These are phyloP conservation scores for Cyclotella baltica DNA, from an alignment of 108 stramenopile species.

Conservation along the genomic window DNA sequence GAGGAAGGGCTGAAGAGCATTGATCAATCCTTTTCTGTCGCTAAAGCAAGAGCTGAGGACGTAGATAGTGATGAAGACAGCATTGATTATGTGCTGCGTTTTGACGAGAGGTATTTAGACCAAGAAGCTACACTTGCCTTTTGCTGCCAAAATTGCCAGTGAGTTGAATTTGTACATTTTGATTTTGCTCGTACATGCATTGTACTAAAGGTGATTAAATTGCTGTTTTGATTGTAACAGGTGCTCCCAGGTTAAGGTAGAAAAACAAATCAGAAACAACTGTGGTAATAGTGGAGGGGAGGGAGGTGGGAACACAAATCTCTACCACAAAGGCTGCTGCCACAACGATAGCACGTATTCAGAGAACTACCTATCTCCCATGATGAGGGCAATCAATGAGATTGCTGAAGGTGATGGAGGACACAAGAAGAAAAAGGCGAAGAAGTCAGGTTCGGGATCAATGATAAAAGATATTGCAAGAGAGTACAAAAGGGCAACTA, in stretches of 20 bases:
- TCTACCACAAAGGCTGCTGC: conserved; percentile 42
- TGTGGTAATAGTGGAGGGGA: conserved; percentile 24
- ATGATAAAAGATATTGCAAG: background rate
- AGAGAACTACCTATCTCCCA: conserved; percentile 26
- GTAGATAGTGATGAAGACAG: conserved; percentile 6
- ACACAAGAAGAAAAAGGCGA: background rate
- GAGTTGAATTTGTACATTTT: background rate
- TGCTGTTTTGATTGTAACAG: background rate
- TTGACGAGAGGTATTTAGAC: conserved; percentile 3
- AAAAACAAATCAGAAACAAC: conserved; percentile 13
- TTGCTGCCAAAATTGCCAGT: conserved; percentile 34
- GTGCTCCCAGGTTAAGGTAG: background rate
- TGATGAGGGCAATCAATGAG: conserved; percentile 15
- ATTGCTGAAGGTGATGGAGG: background rate
- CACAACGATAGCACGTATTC: conserved; percentile 9
- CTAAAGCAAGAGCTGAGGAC: background rate
- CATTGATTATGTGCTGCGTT: background rate
- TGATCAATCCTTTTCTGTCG: too few relatives aligned
- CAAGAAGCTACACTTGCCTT: conserved; percentile 11
- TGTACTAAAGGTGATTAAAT: background rate
- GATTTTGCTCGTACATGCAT: background rate
- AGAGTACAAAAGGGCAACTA: conserved; percentile 15
- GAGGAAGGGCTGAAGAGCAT: too few relatives aligned
- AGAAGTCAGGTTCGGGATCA: background rate
- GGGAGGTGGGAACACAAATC: conserved; percentile 22